A percentile compares a stretch with the other conserved stretches of the same genome.
Conservation (phyloP, 768 basidiomycete genomes). For the Baorangia bicolor region DNA sequence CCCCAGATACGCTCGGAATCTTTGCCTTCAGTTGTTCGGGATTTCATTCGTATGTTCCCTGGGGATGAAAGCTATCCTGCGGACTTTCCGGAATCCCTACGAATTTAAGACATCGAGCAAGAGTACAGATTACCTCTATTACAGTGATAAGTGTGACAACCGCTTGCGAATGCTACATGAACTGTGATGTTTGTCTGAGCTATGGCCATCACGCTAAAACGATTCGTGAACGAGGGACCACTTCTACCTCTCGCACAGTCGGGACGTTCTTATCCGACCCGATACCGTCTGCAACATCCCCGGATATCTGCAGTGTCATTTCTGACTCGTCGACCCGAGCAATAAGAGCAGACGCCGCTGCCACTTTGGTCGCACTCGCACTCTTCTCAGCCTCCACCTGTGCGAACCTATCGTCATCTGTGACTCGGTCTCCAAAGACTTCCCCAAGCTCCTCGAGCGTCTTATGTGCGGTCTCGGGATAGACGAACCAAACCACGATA, state of each 20-base stretch:
- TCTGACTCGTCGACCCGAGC: conserved; percentile 22
- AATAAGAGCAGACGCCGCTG: conserved; percentile 16
- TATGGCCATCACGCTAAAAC: conserved; percentile 4
- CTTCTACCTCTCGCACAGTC: conserved; percentile 16
- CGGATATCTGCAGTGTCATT: conserved; percentile 23
- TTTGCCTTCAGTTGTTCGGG: conserved; percentile 29
- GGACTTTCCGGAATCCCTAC: conserved; percentile 34
- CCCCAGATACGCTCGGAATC: conserved; percentile 10
- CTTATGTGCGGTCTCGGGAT: conserved; percentile 47
- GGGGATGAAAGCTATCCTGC: conserved; percentile 36
- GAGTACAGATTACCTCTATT: background rate
- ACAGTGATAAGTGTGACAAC: background rate
- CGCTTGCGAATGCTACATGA: background rate
- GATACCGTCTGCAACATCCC: conserved; percentile 11
- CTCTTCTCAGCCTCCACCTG: conserved; percentile 17
- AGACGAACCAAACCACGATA: conserved; percentile 46
- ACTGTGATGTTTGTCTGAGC: background rate
- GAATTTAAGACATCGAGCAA: conserved; percentile 4
- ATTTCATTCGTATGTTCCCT: conserved; percentile 34
- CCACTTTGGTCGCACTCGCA: conserved; percentile 7
- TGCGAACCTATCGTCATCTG: conserved; percentile 23
- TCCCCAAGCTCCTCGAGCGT: conserved; percentile 51
- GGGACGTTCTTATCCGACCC: conserved; percentile 20
- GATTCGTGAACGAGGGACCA: conserved; percentile 5
- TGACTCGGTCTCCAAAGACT: conserved; percentile 43